Evolutionary conservation across 1,284 basidiomycete species (phyloP), one percentile per base, ranked within the genome.

Genomic region (Marasmius tenuissimus): DNA sequence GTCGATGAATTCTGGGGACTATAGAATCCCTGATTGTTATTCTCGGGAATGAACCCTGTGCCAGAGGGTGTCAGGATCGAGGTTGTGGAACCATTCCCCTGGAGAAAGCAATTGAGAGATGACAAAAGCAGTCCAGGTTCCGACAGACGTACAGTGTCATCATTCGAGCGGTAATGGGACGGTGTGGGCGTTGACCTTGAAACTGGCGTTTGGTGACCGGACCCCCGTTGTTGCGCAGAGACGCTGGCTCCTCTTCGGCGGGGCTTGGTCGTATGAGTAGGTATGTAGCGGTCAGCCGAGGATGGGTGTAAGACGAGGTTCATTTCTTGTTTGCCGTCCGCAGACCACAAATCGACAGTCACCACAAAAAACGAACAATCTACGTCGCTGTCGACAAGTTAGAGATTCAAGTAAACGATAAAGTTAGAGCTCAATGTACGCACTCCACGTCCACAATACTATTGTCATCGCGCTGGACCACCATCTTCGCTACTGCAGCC

Each of bases 281-380:
- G 82, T 16, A 84, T 79, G 71, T 88, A 89, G 57, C 90, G 86
- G 70, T 92, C 91, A 1, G 84, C 78, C 3, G 89, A 88, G 0
- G 91, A 90, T 0, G 93, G 92, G 72, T 94, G 92, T 35, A 94
- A 79, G 54, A 96, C 93, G 22, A 96, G 85, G 72, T 95, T 95
- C 78, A 91, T 89, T 69, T 95, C 92, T 45, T 87, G 84, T 64
- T 83, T 85, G 38, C 87, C 88, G 69, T 94, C 93, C 48, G 82
- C 83, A 0, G 92, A 93, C 91, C 93, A 95, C 0, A 96, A 78
- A 74, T 96, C 94, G 14, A 93, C 93, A 50, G 92, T 93, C 33
- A 94, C 89, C 51, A 97, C 76, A 71, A 97, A 91, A 75, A 94
- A 94, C 1, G 91, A 91, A 63, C 83, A 87, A 72, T 96, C 91